Evolutionary conservation across 768 basidiomycete species (phyloP), one percentile per base, ranked within the genome.

Genomic region (Lactarius sanguifluus): DNA sequence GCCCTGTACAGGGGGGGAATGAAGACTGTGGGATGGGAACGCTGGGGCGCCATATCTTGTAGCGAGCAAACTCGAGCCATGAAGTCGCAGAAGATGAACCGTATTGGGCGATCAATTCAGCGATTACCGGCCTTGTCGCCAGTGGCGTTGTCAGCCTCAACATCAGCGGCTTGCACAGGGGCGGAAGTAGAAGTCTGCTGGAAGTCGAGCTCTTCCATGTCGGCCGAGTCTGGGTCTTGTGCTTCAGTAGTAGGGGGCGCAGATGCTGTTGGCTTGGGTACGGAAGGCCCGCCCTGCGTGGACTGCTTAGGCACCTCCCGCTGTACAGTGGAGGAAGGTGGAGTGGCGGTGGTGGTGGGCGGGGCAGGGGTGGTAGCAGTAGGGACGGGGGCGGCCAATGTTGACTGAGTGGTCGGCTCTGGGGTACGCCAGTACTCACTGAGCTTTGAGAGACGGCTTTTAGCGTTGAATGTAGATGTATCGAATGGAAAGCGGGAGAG

Each of bases 1-100:
- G 4, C 88, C 88, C 81, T 86, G 89, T 5, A 83, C 81, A 66
- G 90, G 85, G 9, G 9, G 83, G 79, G 72, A 83, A 86, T 5
- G 78, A 75, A 59, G 81, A 79, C 64, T 77, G 73, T 20, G 80
- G 78, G 73, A 87, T 83, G 76, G 86, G 89, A 5, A 86, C 87
- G 55, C 88, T 81, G 0, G 87, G 82, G 2, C 85, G 82, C 82
- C 82, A 83, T 28, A 82, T 76, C 23, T 78, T 74, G 77, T 77
- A 81, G 69, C 73, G 77, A 54, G 70, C 82, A 78, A 65, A 69
- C 72, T 92, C 88, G 10, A 89, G 79, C 88, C 88, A 91, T 10
- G 87, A 83, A 0, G 88, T 91, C 50, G 88, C 83, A 61, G 85
- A 85, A 8, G 86, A 84, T 40, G 88, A 87, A 20, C 88, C 88